Conservation (phyloP, 441 rosid genomes). For the Syzygium malaccense region DNA sequence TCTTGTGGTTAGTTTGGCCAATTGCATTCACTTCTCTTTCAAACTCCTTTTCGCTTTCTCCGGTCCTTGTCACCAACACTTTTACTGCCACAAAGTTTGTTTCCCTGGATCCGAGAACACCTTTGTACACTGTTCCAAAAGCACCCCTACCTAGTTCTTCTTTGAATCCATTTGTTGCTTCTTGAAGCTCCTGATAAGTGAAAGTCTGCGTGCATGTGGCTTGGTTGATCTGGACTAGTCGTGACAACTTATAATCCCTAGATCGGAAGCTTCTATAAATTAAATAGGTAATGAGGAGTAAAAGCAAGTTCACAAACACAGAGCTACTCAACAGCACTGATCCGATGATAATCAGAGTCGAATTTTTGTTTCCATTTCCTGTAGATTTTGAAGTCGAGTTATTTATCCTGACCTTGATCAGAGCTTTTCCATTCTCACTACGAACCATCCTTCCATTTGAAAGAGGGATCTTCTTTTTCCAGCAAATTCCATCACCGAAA, state of each 20-base stretch:
- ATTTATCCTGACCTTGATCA: constrained; percentile 8
- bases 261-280: background rate
- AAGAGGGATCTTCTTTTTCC: constrained; percentile 30
- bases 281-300: background rate
- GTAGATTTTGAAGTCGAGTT: background rate
- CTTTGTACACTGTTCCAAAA: constrained; percentile 5
- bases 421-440: background rate
- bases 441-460: constrained; percentile 8
- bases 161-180: background rate
- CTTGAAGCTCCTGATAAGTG: background rate
- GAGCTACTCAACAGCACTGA: background rate
- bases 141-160: constrained; percentile 4
- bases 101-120: background rate
- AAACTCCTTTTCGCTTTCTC: constrained; percentile 24
- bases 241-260: background rate
- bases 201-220: background rate
- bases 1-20: constrained; percentile 36
- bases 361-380: background rate
- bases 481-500: constrained; percentile 2
- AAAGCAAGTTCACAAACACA: background rate
- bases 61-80: constrained; percentile 4
- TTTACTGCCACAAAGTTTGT: background rate
- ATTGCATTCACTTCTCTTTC: constrained; percentile 20
- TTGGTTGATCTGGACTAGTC: background rate
- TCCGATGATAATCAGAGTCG: background rate